These are phyloP conservation scores for Closterium sp. DNA, from an alignment of 139 green algal genomes.

Conservation along the genomic window DNA sequence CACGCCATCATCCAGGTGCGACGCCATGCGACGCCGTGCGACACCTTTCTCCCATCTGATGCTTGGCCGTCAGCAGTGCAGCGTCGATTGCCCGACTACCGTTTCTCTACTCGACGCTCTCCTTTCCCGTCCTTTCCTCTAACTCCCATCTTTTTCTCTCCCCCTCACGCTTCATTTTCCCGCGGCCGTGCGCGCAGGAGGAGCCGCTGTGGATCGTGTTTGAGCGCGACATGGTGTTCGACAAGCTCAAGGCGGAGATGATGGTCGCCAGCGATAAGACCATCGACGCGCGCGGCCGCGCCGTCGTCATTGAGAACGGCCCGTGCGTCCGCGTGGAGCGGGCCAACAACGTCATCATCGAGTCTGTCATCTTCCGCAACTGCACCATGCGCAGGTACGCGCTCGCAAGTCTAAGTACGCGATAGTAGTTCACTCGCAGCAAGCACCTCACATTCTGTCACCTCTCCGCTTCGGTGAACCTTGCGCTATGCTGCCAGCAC, in stretches of 20 bases:
- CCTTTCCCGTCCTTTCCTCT: not conserved
- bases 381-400: not conserved
- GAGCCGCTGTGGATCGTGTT: constrained; percentile 9
- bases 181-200: not conserved
- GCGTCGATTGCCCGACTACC: no score
- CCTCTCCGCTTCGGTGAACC: not conserved
- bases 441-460: not conserved
- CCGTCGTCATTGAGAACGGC: not conserved
- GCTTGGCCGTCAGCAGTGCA: no score
- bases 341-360: not conserved
- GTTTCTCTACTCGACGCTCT: not conserved
- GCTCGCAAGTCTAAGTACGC: not conserved
- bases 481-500: not conserved
- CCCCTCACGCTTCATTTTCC: no score
- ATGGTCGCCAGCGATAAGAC: constrained; percentile 2
- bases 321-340: not conserved
- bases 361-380: not conserved
- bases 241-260: not conserved
- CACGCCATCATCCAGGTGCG: not conserved
- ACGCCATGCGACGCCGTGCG: not conserved
- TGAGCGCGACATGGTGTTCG: not conserved
- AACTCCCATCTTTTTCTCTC: not conserved
- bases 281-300: constrained; percentile 9
- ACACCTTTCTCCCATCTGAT: not conserved
- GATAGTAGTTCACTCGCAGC: not conserved